Conservation (phyloP, 805 yeast genomes). For the Diddensiella santjacobensis region DNA sequence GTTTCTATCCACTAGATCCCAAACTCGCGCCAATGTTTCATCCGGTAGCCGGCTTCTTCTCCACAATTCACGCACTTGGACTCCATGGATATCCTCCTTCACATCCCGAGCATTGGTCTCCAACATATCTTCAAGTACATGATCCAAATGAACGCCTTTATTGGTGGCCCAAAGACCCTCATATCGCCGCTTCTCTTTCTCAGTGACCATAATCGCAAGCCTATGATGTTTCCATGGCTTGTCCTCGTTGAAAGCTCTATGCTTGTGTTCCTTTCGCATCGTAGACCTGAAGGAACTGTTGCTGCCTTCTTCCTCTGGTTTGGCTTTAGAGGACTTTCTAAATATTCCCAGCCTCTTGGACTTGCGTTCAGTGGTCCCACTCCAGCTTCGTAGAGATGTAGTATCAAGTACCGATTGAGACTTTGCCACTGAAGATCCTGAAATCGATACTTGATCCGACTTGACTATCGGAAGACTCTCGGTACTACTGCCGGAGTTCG, state of each 20-base stretch:
- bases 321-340: background rate
- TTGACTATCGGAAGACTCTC: background rate
- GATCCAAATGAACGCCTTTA: slow-evolving; percentile 45
- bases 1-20: slow-evolving; percentile 57
- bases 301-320: background rate
- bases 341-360: slow-evolving; percentile 1
- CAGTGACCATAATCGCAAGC: slow-evolving; percentile 45
- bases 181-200: slow-evolving; percentile 75
- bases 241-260: slow-evolving; percentile 65
- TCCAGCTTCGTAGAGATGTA: background rate
- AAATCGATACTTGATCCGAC: background rate
- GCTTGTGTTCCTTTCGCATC: slow-evolving; percentile 39
- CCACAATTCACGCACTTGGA: slow-evolving; percentile 79
- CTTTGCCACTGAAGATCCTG: background rate
- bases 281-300: slow-evolving; percentile 18
- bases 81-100: slow-evolving; percentile 45
- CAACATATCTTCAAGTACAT: slow-evolving; percentile 6
- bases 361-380: background rate
- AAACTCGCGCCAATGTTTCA: slow-evolving; percentile 62
- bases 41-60: slow-evolving; percentile 65
- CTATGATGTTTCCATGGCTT: slow-evolving; percentile 92
- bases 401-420: background rate
- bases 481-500: background rate
- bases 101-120: slow-evolving; percentile 33
- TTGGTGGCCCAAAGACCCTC: slow-evolving; percentile 95